Conservation (phyloP, 768 basidiomycete species). For the Austroboletus festivus region DNA sequence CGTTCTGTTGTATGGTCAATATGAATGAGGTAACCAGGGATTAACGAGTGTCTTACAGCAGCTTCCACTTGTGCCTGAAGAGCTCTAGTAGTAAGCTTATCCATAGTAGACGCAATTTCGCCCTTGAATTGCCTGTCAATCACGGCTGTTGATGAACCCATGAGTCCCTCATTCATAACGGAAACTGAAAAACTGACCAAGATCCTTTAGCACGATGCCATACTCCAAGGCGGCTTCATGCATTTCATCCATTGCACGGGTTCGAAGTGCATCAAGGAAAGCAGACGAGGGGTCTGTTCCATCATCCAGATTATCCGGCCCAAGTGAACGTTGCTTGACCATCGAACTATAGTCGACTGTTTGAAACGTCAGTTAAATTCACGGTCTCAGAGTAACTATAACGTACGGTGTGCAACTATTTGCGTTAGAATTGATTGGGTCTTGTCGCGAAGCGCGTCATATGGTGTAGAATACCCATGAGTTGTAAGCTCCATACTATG, state of each 20-base stretch:
- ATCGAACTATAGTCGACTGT: conserved; percentile 54
- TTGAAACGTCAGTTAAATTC: neutral
- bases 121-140: conserved; percentile 89
- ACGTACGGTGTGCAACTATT: conserved; percentile 73
- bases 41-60: conserved; percentile 45
- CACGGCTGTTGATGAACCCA: conserved; percentile 50
- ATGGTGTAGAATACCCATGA: conserved; percentile 83
- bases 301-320: conserved; percentile 73
- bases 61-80: conserved; percentile 87
- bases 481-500: conserved; percentile 57
- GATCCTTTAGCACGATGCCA: conserved; percentile 78
- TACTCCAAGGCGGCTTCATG: conserved; percentile 79
- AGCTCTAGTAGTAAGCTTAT: conserved; percentile 79
- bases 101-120: conserved; percentile 82
- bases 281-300: conserved; percentile 66
- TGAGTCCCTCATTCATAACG: conserved; percentile 1
- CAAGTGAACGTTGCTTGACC: conserved; percentile 79
- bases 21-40: neutral
- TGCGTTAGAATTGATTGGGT: conserved; percentile 85
- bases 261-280: conserved; percentile 78
- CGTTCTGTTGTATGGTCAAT: conserved; percentile 48
- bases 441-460: conserved; percentile 75
- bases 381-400: neutral
- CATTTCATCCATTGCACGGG: conserved; percentile 85
- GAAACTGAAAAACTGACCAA: conserved; percentile 42